Evolutionary conservation across 148 eudicot species (phyloP), one percentile per base, ranked within the genome.

Genomic region (Vaccinium darrowii): DNA sequence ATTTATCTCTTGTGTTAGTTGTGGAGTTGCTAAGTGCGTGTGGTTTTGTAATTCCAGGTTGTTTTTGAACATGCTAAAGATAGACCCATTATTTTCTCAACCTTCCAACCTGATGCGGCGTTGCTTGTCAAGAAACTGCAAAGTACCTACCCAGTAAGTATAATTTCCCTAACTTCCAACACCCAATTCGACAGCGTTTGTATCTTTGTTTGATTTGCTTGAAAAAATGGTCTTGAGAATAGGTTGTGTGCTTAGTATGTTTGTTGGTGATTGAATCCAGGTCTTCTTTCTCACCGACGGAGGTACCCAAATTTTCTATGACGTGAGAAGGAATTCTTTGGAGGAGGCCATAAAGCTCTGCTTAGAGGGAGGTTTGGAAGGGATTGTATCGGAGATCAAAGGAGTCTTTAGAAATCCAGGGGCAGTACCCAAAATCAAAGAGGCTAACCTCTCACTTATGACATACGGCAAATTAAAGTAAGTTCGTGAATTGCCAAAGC

Each of bases 21-120:
- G 14, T 76, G 71, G 30, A 5, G 3, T 75, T 36, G 52, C 71
- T 83, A 36, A 83, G 12, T 19, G 43, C 5, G 1, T 80, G 19
- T 25, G 39, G 33, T 33, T 84, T 15, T 57, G 71, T 50, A 23
- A 21, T 73, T 8, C 87, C 76, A 93, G 92, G 95, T 94, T 63
- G 97, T 96, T 30, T 88, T 75, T 39, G 88, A 89, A n/a, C 76
- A 83, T 53, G 98, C 91, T 33, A 90, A 93, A 85, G 94, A 92
- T 15, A 92, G 99, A 80, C 95, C 92, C 5, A 79, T 94, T 11
- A 84, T 94, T 5, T 95, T 96, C 84, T 94, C 98, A n/a, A 82
- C 88, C 78, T 96, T 96, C 86, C 95, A 96, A 8, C 98, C 99
- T 16, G 97, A 96, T 82, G 98, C 95, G 2, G 98, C 98, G 30